Conservation (phyloP, 2,329 filamentous ascomycete species). For the Trichoderma cornu-damae region DNA sequence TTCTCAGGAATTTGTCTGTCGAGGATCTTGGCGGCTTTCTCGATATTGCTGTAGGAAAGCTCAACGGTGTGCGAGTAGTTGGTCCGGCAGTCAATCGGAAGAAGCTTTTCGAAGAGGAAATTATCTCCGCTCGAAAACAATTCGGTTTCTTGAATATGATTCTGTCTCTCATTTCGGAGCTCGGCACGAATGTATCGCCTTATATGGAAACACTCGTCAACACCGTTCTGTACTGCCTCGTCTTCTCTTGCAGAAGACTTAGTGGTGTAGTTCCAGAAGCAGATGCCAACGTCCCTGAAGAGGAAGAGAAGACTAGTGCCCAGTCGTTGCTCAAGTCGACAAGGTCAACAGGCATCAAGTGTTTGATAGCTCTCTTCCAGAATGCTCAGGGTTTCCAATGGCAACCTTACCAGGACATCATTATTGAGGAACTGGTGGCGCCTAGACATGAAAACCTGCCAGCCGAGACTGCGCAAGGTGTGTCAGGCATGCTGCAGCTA, state of each 20-base stretch:
- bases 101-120: constrained; percentile 51
- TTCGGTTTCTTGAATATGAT: constrained; percentile 90
- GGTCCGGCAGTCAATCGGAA: constrained; percentile 45
- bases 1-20: constrained; percentile 70
- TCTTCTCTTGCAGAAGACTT: constrained; percentile 61
- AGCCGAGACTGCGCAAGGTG: constrained; percentile 79
- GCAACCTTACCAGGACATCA: constrained; percentile 61
- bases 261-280: constrained; percentile 32
- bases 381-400: constrained; percentile 68
- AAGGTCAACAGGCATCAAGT: constrained; percentile 73
- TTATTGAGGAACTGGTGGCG: constrained; percentile 70
- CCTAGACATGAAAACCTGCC: constrained; percentile 75
- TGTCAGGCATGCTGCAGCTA: constrained; percentile 76
- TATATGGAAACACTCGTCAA: constrained; percentile 68
- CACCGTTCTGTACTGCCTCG: constrained; percentile 73
- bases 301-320: constrained; percentile 41
- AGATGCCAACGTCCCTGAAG: constrained; percentile 36
- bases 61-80: constrained; percentile 57
- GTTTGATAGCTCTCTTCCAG: constrained; percentile 71
- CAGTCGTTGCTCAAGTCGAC: constrained; percentile 60
- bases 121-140: constrained; percentile 70
- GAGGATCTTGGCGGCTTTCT: constrained; percentile 77
- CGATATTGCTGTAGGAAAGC: constrained; percentile 69
- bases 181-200: constrained; percentile 66
- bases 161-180: constrained; percentile 75